phyloP scores from a whole-genome alignment of 1,284 basidiomycete genomes.

The Moesziomyces parantarcticus region DNA sequence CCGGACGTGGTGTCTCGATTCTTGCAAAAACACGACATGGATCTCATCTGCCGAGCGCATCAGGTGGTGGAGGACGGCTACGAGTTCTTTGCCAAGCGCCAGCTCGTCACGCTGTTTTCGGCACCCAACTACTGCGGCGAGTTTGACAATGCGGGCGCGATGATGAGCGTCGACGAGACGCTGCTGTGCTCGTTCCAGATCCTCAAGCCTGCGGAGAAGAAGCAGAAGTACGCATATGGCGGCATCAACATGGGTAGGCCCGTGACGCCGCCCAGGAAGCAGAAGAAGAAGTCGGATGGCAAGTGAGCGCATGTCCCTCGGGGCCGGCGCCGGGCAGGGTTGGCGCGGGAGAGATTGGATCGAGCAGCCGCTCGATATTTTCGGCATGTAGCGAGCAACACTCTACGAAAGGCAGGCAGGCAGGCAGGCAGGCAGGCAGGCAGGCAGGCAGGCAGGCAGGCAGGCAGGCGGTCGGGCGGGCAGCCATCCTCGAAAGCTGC shows the following conservation, averaged over 20 bases:
- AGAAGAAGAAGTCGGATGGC: constrained; percentile 70
- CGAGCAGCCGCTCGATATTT: no score
- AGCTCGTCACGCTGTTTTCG: constrained; percentile 95
- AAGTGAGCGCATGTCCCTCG: constrained; percentile 46
- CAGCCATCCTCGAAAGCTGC: no score
- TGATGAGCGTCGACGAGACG: constrained; percentile 99
- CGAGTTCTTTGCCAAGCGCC: constrained; percentile 98
- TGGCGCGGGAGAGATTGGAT: no score
- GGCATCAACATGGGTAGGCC: constrained; percentile 70
- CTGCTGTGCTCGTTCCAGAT: constrained; percentile 95
- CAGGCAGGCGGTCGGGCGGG: no score
- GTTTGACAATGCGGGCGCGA: constrained; percentile 98
- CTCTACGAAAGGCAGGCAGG: no score
- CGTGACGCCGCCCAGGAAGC: constrained; percentile 72
- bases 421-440: no score
- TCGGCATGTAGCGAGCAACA: no score
- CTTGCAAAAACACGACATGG: constrained; percentile 98
- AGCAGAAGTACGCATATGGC: constrained; percentile 77
- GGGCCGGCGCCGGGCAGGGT: no score
- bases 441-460: no score
- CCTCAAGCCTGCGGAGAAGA: constrained; percentile 98
- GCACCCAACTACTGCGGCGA: constrained; percentile 98
- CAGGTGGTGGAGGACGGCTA: constrained; percentile 99
- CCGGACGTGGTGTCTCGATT: constrained; percentile 97
- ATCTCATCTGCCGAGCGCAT: constrained; percentile 97